Base-by-base conservation (phyloP, 306 rosid genomes). In the Quercus mongolica region DNA sequence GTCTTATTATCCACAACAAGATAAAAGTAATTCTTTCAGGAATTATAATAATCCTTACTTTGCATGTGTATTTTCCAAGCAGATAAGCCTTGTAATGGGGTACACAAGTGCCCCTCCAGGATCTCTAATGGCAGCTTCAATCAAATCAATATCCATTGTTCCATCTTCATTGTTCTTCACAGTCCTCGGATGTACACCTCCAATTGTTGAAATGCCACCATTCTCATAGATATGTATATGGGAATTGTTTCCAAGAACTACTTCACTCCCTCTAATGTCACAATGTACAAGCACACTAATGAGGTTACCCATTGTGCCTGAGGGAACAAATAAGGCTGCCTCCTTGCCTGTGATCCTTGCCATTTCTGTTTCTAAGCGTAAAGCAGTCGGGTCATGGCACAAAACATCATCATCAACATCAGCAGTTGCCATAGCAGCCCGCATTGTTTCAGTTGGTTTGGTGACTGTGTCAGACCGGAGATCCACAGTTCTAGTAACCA, bases 271-370 rank as follows among this genome's bases (percentile, higher is more conserved):
- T 86, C 99, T 86, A 21, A 88, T 51, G 54, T 94, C 95, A 76
- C 99, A 94, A 74, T 92, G 99, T 3, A 83, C 89, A 71, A 95
- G 97, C 59, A 95, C 97, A 76, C 92, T 84, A 10, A 95, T 88
- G 49, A 95, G 99, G 82, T 95, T 95, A 20, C 97, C 97, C 99
- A 95, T 95, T 1, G 99, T 95, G 23, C 99, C 99, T 5, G 99
- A 95, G 8, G 99, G 92, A 57, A 95, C 97, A 76, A 92, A 95
- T 76, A 95, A 86, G 5, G 92, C 97, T 0, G 99, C 97, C 72
- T 95, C 99, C 74, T 95, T 95, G 21, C 94, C 98, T 80, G 80
- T 85, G 56, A 77, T 82, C 89, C 78, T 86, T 1, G 97, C 97
- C 95, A 92, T 86, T 76, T 92, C 96, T 8, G 82, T 59, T 81